These are phyloP conservation scores for Artemisia tridentata DNA, from an alignment of 129 eudicot genomes.

Conservation along the genomic window DNA sequence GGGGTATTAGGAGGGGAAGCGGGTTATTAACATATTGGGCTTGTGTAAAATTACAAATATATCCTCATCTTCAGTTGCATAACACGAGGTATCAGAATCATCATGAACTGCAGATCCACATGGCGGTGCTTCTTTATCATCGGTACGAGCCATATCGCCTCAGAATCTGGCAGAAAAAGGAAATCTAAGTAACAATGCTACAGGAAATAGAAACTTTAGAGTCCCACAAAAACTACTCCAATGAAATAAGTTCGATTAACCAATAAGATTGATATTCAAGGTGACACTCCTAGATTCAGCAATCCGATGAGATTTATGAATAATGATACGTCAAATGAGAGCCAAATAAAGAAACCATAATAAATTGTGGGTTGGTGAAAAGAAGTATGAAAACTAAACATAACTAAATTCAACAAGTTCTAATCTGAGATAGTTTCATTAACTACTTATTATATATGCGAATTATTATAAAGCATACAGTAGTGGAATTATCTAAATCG, in stretches of 20 bases:
- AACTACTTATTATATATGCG: too few relatives aligned
- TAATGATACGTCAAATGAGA: constrained; percentile 11
- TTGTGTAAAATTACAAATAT: too few relatives aligned
- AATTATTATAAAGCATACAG: too few relatives aligned
- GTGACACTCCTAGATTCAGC: constrained; percentile 13
- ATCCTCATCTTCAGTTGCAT: constrained; percentile 76
- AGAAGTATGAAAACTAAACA: neutral
- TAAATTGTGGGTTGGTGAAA: constrained; percentile 24
- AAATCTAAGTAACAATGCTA: neutral
- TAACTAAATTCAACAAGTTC: too few relatives aligned
- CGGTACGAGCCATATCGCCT: constrained; percentile 39
- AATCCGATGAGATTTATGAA: constrained; percentile 13
- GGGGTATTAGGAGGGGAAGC: too few relatives aligned
- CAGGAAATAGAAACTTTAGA: neutral
- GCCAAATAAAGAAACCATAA: constrained; percentile 11
- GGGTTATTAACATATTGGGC: too few relatives aligned
- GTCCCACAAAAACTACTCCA: neutral
- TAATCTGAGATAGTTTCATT: too few relatives aligned
- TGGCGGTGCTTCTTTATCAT: constrained; percentile 38
- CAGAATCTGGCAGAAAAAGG: constrained; percentile 27
- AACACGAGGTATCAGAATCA: constrained; percentile 52
- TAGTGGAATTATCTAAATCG: too few relatives aligned
- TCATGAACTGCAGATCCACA: constrained; percentile 38
- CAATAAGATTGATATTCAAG: neutral
- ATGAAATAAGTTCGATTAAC: neutral